Evolutionary conservation across 2,329 filamentous ascomycete genomes (phyloP).

Genomic region (Phyllosticta citrichinensis): DNA sequence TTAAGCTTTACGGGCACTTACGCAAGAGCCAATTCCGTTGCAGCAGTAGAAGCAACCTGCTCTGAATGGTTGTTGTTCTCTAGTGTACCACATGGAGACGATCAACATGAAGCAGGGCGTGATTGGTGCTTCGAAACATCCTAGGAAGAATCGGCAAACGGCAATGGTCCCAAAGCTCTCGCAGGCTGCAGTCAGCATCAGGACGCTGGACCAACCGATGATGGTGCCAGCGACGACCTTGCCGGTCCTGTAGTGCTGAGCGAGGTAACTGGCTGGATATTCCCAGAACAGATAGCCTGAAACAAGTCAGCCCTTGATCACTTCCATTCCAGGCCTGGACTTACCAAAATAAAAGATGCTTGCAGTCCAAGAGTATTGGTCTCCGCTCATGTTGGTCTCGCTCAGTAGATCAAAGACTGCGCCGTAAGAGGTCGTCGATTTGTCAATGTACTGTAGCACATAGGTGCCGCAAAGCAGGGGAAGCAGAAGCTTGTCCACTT

Average conservation of each 20-base stretch:
- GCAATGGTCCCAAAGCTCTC: conserved; percentile 17
- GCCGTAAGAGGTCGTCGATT: conserved; percentile 44
- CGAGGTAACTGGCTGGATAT: conserved; percentile 17
- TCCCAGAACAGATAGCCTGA: conserved; percentile 16
- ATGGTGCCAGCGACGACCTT: conserved; percentile 20
- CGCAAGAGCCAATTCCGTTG: conserved; percentile 14
- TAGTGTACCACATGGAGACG: conserved; percentile 14
- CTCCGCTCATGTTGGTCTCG: conserved; percentile 37
- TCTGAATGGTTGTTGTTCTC: conserved; percentile 14
- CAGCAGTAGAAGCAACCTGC: conserved; percentile 19
- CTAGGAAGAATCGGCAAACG: conserved; percentile 16
- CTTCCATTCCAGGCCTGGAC: conserved; percentile 17
- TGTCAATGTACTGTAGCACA: conserved; percentile 45
- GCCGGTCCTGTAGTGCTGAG: conserved; percentile 25
- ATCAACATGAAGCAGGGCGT: conserved; percentile 17
- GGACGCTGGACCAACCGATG: conserved; percentile 15
- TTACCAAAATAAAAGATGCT: conserved; percentile 46
- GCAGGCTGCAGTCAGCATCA: conserved; percentile 16
- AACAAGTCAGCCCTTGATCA: conserved; percentile 15
- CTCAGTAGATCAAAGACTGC: conserved; percentile 47
- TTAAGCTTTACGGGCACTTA: not conserved
- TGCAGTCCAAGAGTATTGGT: conserved; percentile 46
- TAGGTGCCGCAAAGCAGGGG: conserved; percentile 44
- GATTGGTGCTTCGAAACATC: conserved; percentile 17
- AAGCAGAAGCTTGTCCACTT: conserved; percentile 42